Evolutionary conservation across 306 rosid genomes (phyloP).

Genomic region (Cucurbita ficifolia): DNA sequence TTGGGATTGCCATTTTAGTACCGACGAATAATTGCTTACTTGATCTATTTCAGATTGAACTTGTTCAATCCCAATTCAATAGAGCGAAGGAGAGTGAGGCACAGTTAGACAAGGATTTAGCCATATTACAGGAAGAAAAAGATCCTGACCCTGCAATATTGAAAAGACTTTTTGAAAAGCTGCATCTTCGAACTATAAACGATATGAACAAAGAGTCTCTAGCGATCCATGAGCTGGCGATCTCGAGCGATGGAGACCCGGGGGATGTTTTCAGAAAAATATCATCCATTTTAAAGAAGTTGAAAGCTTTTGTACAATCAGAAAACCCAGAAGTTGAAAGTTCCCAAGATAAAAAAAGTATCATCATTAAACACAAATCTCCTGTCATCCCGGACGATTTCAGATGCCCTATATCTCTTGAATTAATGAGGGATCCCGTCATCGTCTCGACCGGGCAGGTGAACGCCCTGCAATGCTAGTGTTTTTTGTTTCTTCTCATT

Average conservation of each 20-base stretch:
- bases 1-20: background rate
- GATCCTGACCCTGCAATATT: conserved; percentile 56
- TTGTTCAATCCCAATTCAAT: conserved; percentile 82
- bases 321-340: conserved; percentile 44
- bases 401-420: conserved; percentile 92
- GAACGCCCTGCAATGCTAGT: background rate
- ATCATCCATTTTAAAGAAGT: conserved; percentile 55
- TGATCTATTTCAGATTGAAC: conserved; percentile 54
- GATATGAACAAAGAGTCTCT: conserved; percentile 71
- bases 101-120: conserved; percentile 54
- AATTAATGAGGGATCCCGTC: conserved; percentile 92
- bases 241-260: conserved; percentile 37
- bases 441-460: conserved; percentile 98
- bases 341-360: conserved; percentile 31
- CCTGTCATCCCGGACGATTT: conserved; percentile 97
- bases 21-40: background rate
- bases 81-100: conserved; percentile 72
- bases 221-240: conserved; percentile 60
- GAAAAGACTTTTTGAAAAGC: conserved; percentile 67
- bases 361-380: conserved; percentile 58
- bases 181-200: conserved; percentile 53
- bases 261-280: conserved; percentile 37
- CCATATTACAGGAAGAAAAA: conserved; percentile 35
- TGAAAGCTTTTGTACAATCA: conserved; percentile 37
- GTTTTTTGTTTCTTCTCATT: background rate